phyloP scores from a whole-genome alignment of 2,329 filamentous ascomycete genomes.

The Orbilia quercus region DNA sequence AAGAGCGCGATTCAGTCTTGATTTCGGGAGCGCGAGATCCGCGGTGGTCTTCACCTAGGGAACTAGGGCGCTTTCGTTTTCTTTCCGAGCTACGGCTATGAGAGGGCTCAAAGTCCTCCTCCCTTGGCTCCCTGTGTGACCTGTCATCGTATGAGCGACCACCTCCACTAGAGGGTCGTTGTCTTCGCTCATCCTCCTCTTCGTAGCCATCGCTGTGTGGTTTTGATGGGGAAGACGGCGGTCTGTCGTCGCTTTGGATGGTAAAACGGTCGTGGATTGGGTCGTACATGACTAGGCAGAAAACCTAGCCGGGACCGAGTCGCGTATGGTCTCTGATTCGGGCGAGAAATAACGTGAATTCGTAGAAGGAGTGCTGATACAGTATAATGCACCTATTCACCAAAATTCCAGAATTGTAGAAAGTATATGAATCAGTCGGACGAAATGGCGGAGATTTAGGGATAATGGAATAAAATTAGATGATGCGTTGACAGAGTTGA shows the following conservation, averaged over 20 bases:
- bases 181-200: slow-evolving; percentile 12
- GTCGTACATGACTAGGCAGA: slow-evolving; percentile 43
- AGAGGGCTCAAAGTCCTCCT: background rate
- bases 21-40: slow-evolving; percentile 23
- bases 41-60: slow-evolving; percentile 32
- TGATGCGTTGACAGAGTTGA: slow-evolving; percentile 6
- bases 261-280: slow-evolving; percentile 52
- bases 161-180: slow-evolving; percentile 26
- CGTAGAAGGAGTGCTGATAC: background rate
- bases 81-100: slow-evolving; percentile 33
- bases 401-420: background rate
- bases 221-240: slow-evolving; percentile 42
- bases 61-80: slow-evolving; percentile 38
- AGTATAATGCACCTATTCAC: background rate
- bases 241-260: slow-evolving; percentile 35
- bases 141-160: slow-evolving; percentile 26
- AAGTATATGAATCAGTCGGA: background rate
- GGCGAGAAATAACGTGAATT: background rate
- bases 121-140: background rate
- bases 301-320: background rate
- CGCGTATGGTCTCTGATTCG: background rate
- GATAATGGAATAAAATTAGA: background rate
- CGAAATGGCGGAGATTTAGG: background rate
- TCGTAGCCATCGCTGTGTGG: slow-evolving; percentile 26
- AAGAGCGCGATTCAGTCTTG: slow-evolving; percentile 11